Base-by-base conservation (phyloP, 345 rosid species). In the Laguncularia racemosa region DNA sequence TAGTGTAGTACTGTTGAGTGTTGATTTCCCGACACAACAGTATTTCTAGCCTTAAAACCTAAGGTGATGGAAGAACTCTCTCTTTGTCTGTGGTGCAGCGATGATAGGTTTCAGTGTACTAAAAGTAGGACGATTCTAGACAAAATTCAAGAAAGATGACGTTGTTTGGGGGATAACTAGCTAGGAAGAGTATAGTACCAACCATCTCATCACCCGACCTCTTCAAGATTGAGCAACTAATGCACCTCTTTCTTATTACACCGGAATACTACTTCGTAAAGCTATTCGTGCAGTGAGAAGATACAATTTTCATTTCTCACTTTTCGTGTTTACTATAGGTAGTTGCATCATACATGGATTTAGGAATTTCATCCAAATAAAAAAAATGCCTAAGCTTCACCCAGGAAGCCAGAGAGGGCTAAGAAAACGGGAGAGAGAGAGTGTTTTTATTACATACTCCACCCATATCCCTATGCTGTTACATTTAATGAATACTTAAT, bases 141-240 rank as follows among this genome's bases (percentile, higher is more conserved):
- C 65, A 0, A 76, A 71, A 13, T 77, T 73, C 82, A 62, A 67
- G 53, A 58, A 55, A 23, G 84, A 77, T 2, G 84, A 88, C 61
- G 58, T 81, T 28, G 72, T 81, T 47, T 79, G 81, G 86, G 91
- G 87, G 52, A 51, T 46, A 2, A 79, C 84, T 43, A 73, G 77
- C 4, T 88, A 87, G 96, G 89, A 84, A 56, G 84, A 88, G 73
- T 79, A 84, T 17, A 71, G 74, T 65, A 65, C 72, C 28, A 57
- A 65, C 72, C 28, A 57, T 80, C 7, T 72, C 66, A 40, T 57
- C 74, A 16, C 60, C 73, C 0, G 63, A 12, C 20, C 65, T 82
- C 46, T 77, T 72, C 54, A 81, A 81, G 70, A 81, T 88, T 51
- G 73, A 61, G 14, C 77, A 74, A 63, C 70, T 1, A 77, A 82